These are phyloP conservation scores for Amborella trichopoda DNA, from an alignment of 164 flowering plant genomes.

Conservation along the genomic window DNA sequence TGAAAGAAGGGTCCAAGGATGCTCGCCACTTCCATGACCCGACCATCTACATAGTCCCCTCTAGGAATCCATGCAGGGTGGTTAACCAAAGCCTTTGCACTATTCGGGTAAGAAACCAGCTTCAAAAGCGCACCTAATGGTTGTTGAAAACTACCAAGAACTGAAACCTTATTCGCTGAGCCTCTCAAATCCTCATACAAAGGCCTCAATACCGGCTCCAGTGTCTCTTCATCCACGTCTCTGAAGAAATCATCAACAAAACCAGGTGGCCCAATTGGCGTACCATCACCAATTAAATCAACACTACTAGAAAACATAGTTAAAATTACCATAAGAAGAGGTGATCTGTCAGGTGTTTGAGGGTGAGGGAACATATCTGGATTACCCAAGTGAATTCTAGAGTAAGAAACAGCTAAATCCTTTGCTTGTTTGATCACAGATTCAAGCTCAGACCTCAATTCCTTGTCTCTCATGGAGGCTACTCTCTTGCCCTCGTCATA, in stretches of 20 bases:
- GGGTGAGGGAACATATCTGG: constrained; percentile 50
- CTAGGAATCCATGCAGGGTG: constrained; percentile 87
- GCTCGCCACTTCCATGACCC: constrained; percentile 90
- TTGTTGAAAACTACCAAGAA: constrained; percentile 85
- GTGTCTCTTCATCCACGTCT: constrained; percentile 66
- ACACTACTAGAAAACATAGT: constrained; percentile 38
- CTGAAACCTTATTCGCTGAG: constrained; percentile 65
- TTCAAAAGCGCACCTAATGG: constrained; percentile 61
- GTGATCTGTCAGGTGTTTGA: constrained; percentile 20
- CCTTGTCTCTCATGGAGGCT: constrained; percentile 60
- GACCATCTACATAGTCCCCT: constrained; percentile 63
- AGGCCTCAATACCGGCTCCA: constrained; percentile 48
- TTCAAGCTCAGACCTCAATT: constrained; percentile 52
- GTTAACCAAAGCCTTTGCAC: constrained; percentile 67
- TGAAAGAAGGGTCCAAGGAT: constrained; percentile 95
- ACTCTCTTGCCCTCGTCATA: constrained; percentile 69
- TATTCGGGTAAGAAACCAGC: constrained; percentile 52
- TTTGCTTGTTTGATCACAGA: constrained; percentile 44
- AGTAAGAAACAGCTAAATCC: constrained; percentile 58
- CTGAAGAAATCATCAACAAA: constrained; percentile 80
- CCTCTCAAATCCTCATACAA: constrained; percentile 84
- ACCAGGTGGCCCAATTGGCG: constrained; percentile 53
- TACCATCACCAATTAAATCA: constrained; percentile 45
- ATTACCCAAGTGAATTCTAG: constrained; percentile 66
- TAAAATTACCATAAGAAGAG: constrained; percentile 56